Conservation (phyloP, 1,139 yeast genomes). For the Taphrina communis region DNA sequence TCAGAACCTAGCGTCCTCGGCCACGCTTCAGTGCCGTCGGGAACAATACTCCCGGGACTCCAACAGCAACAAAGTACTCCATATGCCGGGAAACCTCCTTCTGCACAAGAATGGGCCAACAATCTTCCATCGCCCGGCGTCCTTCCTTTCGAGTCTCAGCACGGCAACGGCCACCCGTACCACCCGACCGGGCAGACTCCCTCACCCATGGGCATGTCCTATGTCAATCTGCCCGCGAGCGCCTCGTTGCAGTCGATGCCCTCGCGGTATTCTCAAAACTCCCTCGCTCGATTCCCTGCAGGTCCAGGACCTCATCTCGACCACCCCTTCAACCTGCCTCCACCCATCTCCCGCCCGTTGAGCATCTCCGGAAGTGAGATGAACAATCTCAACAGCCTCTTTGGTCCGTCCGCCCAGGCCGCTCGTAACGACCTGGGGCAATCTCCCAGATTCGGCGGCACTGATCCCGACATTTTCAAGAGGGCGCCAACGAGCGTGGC, state of each 20-base stretch:
- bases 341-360: neutral
- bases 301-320: conserved; percentile 26
- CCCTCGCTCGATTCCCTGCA: conserved; percentile 10
- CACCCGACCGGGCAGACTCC: conserved; percentile 12
- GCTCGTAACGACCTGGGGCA: conserved; percentile 4
- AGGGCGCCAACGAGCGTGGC: conserved; percentile 2
- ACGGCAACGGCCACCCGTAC: neutral
- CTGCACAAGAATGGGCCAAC: conserved; percentile 16
- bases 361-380: conserved; percentile 13
- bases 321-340: conserved; percentile 25
- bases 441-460: neutral
- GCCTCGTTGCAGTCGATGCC: neutral
- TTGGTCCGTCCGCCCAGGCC: conserved; percentile 3
- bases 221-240: neutral
- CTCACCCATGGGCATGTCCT: conserved; percentile 6
- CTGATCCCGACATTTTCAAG: conserved; percentile 4
- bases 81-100: neutral
- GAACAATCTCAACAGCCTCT: conserved; percentile 8
- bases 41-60: neutral
- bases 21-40: neutral
- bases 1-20: neutral
- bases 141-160: conserved; percentile 10
- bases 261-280: neutral
- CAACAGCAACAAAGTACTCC: neutral
- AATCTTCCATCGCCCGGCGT: conserved; percentile 12